Base-by-base conservation (phyloP, 257 asterid genomes). In the Gardenia jasminoides region DNA sequence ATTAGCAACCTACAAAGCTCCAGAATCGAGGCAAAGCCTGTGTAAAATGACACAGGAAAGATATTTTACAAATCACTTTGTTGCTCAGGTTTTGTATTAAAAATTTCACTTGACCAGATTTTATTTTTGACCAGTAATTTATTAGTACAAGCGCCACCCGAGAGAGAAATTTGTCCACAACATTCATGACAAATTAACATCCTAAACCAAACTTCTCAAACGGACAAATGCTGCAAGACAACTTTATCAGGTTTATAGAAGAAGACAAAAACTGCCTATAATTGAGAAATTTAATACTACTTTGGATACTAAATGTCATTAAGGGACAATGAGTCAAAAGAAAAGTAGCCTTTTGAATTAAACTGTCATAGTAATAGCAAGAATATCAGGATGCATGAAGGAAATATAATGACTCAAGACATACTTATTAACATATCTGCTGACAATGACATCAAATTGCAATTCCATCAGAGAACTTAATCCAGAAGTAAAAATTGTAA, bases 261-360 rank as follows among this genome's bases (percentile, higher is more conserved):
- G 75, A 58, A 39, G 80, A 68, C 72, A 69, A 8, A 13, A 44
- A 75, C 3, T 68, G 54, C 15, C 44, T 17, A n/a, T n/a, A 54
- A 75, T 8, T 39, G 15, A 41, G 56, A 69, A 68, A 24, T 59
- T 67, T 16, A 65, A 56, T 39, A 67, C 26, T 39, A 67, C 19
- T 74, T 22, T 13, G 26, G 46, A 36, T 67, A 65, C 66, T 44
- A 50, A 48, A 39, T 36, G 56, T 24, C 13, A 20, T 16, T 26
- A 44, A 39, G 62, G 44, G 31, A 41, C 10, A 70, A 74, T 33
- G 70, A 74, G 52, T 72, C 69, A 65, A 79, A 73, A 54, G 48
- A 52, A 73, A 50, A 70, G 58, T 5, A 52, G 36, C 58, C 30
- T 8, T 8, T 19, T 47, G 46, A 28, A 72, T 67, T 66, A 59